Base-by-base conservation (phyloP, 177 flowering plant species). In the Vitis hybrid region DNA sequence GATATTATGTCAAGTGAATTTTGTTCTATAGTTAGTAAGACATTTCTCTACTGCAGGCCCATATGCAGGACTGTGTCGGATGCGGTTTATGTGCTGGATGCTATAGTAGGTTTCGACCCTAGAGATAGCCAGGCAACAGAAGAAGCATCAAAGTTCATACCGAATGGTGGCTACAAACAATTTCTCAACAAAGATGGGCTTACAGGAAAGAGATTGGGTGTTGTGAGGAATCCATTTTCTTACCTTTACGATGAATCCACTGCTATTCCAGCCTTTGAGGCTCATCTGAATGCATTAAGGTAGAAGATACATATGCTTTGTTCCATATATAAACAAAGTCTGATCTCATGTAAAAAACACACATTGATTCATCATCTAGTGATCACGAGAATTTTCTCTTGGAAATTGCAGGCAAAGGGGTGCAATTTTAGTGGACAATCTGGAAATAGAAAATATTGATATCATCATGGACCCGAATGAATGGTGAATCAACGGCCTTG, bases 1-100 rank as follows among this genome's bases (percentile, higher is more conserved):
- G 46, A 35, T 35, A 35, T 35, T 5, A 35, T 35, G 3, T 6
- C 5, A 35, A 35, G 6, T 35, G 46, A 35, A 35, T 35, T 35
- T 35, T 6, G 46, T 5, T 5, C 46, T 0, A 6, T 6, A 35
- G 7, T 35, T 35, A 35, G 7, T 35, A 35, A 5, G 46, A 35
- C 6, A 35, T 35, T 35, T 71, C 5, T 21, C 2, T 24, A 24
- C 27, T 0, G 27, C 66, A 83, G 89, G 79, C 87, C 89, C 0
- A 82, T 86, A 12, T 69, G 81, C 71, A 70, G 87, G 79, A 86
- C 87, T 4, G 89, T 83, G 11, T 61, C 84, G 5, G 89, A 86
- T 74, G 87, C 87, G 5, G 84, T 80, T 46, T 67, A 74, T 52
- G 79, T 83, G 2, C 83, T 86, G 11, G 89, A 83, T 62, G 87